Conservation (phyloP, 2,329 filamentous ascomycete species). For the Aplosporella prunicola region DNA sequence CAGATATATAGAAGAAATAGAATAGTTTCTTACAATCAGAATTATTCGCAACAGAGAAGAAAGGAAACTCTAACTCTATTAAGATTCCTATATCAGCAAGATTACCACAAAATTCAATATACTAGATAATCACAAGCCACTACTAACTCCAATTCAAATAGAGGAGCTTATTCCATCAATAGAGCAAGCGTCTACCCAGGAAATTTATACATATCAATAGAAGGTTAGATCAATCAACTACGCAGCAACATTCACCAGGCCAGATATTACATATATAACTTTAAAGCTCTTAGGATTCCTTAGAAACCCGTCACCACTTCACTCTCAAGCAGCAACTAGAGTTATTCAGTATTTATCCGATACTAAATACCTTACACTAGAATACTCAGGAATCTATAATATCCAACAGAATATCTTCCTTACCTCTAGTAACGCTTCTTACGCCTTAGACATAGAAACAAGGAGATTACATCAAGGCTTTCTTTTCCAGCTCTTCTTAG, state of each 20-base stretch:
- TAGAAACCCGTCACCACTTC: constrained; percentile 12
- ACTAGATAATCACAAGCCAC: constrained; percentile 1
- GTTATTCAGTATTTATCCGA: constrained; percentile 10
- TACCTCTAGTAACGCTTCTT: constrained; percentile 14
- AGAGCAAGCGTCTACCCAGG: constrained; percentile 2
- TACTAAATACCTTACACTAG: constrained; percentile 8
- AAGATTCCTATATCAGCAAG: too few species aligned
- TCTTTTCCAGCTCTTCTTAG: constrained; percentile 16
- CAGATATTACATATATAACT: constrained; percentile 13
- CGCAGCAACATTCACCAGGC: constrained; percentile 10
- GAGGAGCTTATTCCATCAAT: constrained; percentile 8
- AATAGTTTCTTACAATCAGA: too few species aligned
- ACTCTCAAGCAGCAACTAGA: constrained; percentile 13
- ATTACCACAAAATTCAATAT: too few species aligned
- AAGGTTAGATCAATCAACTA: constrained; percentile 15
- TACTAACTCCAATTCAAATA: constrained; percentile 2
- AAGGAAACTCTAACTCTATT: too few species aligned
- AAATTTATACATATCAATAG: constrained; percentile 14
- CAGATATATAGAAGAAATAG: too few species aligned
- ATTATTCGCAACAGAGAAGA: too few species aligned
- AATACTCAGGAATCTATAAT: constrained; percentile 10
- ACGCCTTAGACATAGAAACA: constrained; percentile 13
- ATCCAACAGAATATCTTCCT: constrained; percentile 10
- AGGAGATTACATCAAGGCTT: constrained; percentile 15
- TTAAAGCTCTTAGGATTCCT: constrained; percentile 13